These are phyloP conservation scores for Boletus coccyginus DNA, from an alignment of 768 basidiomycete genomes.

Conservation along the genomic window DNA sequence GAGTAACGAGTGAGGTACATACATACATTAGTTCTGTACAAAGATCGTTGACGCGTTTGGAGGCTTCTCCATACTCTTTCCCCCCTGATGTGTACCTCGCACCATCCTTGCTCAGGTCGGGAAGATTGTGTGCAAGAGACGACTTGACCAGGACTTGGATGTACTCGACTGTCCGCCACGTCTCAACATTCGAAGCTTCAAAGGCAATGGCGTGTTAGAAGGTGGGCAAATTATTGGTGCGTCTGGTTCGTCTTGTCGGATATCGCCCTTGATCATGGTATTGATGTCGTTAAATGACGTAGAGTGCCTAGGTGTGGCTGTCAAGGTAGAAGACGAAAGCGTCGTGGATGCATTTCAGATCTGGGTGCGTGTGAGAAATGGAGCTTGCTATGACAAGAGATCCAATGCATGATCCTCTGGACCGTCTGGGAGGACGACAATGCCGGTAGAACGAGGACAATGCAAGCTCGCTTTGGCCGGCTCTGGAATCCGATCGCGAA, in stretches of 20 bases:
- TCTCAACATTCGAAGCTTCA: too few relatives aligned
- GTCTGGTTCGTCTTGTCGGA: neutral
- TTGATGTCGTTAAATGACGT: neutral
- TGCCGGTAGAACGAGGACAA: neutral
- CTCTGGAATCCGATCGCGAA: too few relatives aligned
- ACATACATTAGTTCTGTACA: neutral
- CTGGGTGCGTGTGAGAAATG: neutral
- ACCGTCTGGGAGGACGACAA: neutral
- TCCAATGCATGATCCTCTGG: neutral
- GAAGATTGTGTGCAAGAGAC: neutral
- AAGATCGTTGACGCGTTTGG: neutral
- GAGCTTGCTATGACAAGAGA: neutral
- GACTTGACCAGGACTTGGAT: too few relatives aligned
- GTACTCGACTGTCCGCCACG: neutral
- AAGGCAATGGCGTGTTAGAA: neutral
- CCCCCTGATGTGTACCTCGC: neutral
- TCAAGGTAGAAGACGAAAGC: neutral
- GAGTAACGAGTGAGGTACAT: neutral
- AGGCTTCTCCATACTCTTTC: neutral
- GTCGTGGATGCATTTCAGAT: neutral
- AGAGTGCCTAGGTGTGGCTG: neutral
- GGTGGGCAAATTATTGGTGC: neutral
- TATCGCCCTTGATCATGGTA: neutral
- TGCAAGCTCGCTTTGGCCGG: neutral
- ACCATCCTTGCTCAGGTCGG: neutral